Percentiles rank a stretch among this genome's conserved stretches.
phyloP scores from a whole-genome alignment of 495 filamentous ascomycete genomes.

The Neurospora cerealis region DNA sequence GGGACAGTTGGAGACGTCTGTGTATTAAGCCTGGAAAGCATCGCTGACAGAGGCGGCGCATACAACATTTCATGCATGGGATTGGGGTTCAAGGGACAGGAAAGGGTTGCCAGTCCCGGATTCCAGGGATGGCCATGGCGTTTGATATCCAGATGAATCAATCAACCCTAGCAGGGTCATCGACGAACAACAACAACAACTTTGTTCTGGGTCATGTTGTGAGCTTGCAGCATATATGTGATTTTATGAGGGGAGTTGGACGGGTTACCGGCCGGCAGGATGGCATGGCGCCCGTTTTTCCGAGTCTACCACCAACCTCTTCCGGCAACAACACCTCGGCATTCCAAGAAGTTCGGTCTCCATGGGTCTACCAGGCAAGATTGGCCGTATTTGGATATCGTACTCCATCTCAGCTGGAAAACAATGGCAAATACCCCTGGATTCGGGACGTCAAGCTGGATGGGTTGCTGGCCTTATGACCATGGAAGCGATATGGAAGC shows the following conservation, averaged over 20 bases:
- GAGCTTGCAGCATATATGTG: conserved; percentile 1
- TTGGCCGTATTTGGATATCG: background rate
- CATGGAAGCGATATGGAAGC: background rate
- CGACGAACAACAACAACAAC: background rate
- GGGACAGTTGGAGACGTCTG: conserved; percentile 8
- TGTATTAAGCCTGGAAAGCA: conserved; percentile 14
- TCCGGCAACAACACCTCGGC: background rate
- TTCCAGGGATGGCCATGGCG: conserved; percentile 26
- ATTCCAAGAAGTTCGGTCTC: background rate
- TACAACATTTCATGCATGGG: conserved; percentile 10
- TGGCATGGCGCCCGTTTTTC: background rate
- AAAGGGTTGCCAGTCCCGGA: conserved; percentile 19
- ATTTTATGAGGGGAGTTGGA: background rate
- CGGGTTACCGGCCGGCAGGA: background rate
- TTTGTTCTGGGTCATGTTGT: background rate
- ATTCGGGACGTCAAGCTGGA: background rate
- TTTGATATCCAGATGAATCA: conserved; percentile 28
- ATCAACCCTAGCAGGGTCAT: conserved; percentile 16
- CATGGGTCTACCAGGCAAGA: background rate
- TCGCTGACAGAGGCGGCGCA: conserved; percentile 4
- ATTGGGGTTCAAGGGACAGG: conserved; percentile 16
- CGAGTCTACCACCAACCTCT: background rate
- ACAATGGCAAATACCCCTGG: background rate
- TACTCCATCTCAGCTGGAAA: background rate
- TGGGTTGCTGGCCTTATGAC: background rate